Base-by-base conservation (phyloP, 495 filamentous ascomycete species). In the Xeromyces bisporus region DNA sequence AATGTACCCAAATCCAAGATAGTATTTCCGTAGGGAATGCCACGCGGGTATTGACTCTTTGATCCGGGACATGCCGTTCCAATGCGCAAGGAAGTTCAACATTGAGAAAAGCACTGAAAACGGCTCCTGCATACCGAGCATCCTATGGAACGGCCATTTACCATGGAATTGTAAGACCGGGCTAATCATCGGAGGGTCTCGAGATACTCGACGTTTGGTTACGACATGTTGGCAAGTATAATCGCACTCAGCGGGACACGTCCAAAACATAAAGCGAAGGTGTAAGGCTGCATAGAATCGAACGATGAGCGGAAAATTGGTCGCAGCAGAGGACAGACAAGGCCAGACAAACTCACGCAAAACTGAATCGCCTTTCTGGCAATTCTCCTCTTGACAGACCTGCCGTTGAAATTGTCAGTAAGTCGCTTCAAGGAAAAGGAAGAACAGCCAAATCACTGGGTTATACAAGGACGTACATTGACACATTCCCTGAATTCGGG, bases 141-240 rank as follows among this genome's bases (percentile, higher is more conserved):
- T 63, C 36, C 89, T 75, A 39, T 69, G 62, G 64, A 97, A 97
- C 17, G 89, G 89, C 89, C 89, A 97, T 70, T 97, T 97, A n/a
- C 91, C 89, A 62, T 97, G 86, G 64, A 80, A 97, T 60, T 97
- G 89, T 23, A 86, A 73, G 16, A 93, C 50, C 2, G 80, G 69
- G 17, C 67, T 60, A 24, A 67, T 51, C 54, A 70, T 67, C 9
- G 73, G 71, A 18, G 70, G 69, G 28, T 73, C 65, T 42, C 69
- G 64, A 23, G 69, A 60, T 29, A 81, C 53, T 35, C 89, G 82
- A 14, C 50, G 56, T 35, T 79, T 55, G 32, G 89, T 96, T 31
- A 89, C 65, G 53, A 93, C 79, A 64, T 93, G 89, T 51, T 97
- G 89, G 65, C 89, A 97, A 28, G 80, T 79, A 64, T 97, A 93